Evolutionary conservation across 371 early-diverging fungal genomes (phyloP).

Genomic region (Lichtheimia ornata): DNA sequence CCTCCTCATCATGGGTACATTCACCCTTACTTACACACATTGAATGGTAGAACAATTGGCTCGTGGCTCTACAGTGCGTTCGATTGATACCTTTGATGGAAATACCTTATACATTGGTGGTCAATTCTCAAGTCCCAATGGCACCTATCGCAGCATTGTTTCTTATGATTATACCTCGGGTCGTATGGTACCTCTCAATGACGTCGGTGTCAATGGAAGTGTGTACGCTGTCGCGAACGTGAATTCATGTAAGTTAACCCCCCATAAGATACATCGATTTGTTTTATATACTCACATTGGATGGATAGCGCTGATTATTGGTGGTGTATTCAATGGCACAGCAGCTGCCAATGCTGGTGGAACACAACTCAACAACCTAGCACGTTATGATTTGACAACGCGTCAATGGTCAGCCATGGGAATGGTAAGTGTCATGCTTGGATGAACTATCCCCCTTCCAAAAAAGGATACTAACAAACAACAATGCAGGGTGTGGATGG

Average conservation of each 20-base stretch:
- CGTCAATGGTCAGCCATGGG: slow-evolving; percentile 29
- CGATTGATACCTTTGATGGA: slow-evolving; percentile 28
- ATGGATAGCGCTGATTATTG: slow-evolving; percentile 28
- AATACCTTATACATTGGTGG: slow-evolving; percentile 41
- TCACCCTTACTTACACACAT: background rate
- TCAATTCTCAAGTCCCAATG: slow-evolving; percentile 24
- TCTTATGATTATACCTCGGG: slow-evolving; percentile 27
- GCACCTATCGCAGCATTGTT: slow-evolving; percentile 28
- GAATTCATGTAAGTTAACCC: slow-evolving; percentile 22
- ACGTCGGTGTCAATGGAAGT: slow-evolving; percentile 27
- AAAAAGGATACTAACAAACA: background rate
- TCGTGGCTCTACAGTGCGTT: slow-evolving; percentile 25
- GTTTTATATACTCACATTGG: too few species aligned
- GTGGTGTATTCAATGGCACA: slow-evolving; percentile 35
- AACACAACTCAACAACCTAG: slow-evolving; percentile 28
- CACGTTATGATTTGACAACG: slow-evolving; percentile 19
- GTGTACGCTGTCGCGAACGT: slow-evolving; percentile 20
- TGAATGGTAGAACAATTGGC: slow-evolving; percentile 36
- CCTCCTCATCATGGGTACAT: background rate
- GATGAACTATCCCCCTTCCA: background rate
- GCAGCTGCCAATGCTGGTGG: background rate
- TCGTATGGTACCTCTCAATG: slow-evolving; percentile 18
- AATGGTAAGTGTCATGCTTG: slow-evolving; percentile 16
- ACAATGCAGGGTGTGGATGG: slow-evolving; percentile 35
- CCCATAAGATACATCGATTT: too few species aligned